Conservation (phyloP, 1,284 basidiomycete genomes). For the Ceratobasidium sp. region DNA sequence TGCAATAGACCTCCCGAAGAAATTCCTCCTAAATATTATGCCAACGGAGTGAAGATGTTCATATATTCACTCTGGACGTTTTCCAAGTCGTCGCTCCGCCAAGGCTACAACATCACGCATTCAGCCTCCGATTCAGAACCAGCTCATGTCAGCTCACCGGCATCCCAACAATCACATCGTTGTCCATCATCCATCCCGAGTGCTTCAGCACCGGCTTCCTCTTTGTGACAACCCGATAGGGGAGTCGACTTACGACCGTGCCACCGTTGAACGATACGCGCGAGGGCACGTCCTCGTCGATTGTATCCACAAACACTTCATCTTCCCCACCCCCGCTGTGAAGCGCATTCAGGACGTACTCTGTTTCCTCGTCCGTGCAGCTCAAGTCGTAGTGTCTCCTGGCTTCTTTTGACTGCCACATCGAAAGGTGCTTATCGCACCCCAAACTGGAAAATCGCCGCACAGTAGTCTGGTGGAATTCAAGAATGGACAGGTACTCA, state of each 20-base stretch:
- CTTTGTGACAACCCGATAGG: slow-evolving; percentile 27
- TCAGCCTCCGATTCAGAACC: background rate
- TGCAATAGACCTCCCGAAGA: no score
- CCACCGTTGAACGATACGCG: slow-evolving; percentile 5
- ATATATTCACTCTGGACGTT: slow-evolving; percentile 34
- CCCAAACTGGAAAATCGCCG: slow-evolving; percentile 15
- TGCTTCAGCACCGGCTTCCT: slow-evolving; percentile 21
- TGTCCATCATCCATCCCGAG: slow-evolving; percentile 35
- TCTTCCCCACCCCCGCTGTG: background rate
- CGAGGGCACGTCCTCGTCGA: slow-evolving; percentile 27
- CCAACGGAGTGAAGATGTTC: no score
- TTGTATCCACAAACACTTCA: slow-evolving; percentile 22
- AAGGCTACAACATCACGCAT: background rate
- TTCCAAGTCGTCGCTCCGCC: slow-evolving; percentile 31
- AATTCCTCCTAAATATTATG: no score
- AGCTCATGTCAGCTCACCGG: slow-evolving; percentile 11
- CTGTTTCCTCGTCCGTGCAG: slow-evolving; percentile 58
- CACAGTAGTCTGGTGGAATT: slow-evolving; percentile 25
- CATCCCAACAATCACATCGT: slow-evolving; percentile 29
- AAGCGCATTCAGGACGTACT: slow-evolving; percentile 60
- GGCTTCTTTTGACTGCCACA: slow-evolving; percentile 12
- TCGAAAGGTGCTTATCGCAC: slow-evolving; percentile 10
- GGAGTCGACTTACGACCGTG: background rate
- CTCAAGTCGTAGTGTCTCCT: slow-evolving; percentile 16
- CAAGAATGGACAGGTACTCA: slow-evolving; percentile 24